Conservation (phyloP, 148 eudicot species). For the Rhododendron williamsianum region DNA sequence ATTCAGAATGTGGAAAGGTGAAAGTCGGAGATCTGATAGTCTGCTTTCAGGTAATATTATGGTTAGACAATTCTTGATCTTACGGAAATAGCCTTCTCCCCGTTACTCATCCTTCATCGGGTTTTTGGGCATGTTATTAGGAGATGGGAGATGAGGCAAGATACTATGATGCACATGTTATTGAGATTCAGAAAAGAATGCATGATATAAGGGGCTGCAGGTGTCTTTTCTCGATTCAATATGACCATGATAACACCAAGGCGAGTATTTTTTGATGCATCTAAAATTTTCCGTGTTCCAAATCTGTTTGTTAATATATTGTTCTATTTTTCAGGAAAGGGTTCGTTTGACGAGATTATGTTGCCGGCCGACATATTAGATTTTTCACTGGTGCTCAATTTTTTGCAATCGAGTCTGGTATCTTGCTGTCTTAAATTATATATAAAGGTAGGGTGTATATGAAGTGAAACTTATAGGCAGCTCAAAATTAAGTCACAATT, state of each 20-base stretch:
- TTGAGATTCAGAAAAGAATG: constrained; percentile 57
- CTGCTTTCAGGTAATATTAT: constrained; percentile 71
- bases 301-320: neutral
- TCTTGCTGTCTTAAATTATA: neutral
- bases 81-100: neutral
- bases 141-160: constrained; percentile 69
- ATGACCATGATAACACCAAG: constrained; percentile 66
- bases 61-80: neutral
- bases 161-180: constrained; percentile 66
- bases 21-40: constrained; percentile 67
- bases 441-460: neutral
- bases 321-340: constrained; percentile 39
- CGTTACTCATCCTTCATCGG: neutral
- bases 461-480: neutral
- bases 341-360: constrained; percentile 74
- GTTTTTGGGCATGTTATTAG: constrained; percentile 27
- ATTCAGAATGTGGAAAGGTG: constrained; percentile 66
- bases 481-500: neutral
- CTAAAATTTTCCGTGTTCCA: neutral
- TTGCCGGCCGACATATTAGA: constrained; percentile 38
- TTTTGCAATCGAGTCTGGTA: neutral
- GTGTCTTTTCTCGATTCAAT: constrained; percentile 75
- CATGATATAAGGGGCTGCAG: constrained; percentile 97
- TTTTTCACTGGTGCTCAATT: neutral
- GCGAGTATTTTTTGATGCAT: constrained; percentile 24